phyloP scores from a whole-genome alignment of 2,329 filamentous ascomycete species.

The Pseudogymnoascus sp. region DNA sequence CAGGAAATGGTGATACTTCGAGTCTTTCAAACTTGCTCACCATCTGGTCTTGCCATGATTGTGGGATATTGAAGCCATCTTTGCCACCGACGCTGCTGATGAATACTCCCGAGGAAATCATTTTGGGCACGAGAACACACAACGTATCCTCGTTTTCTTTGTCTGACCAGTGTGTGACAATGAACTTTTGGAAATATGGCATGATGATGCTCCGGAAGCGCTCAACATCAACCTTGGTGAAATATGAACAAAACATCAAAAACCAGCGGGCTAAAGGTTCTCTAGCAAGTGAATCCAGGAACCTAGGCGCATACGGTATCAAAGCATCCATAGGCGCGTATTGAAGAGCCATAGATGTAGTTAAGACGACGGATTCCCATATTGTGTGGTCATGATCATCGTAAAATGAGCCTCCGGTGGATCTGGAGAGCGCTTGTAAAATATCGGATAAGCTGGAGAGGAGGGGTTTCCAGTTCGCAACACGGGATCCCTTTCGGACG shows the following conservation, averaged over 20 bases:
- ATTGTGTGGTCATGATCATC: conserved; percentile 35
- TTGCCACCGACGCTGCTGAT: conserved; percentile 43
- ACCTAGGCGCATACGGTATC: conserved; percentile 59
- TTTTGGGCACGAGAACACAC: conserved; percentile 59
- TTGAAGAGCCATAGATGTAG: conserved; percentile 61
- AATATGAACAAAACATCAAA: conserved; percentile 75
- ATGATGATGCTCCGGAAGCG: conserved; percentile 75
- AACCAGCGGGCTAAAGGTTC: conserved; percentile 66
- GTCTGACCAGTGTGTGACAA: conserved; percentile 66
- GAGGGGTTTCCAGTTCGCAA: conserved; percentile 64
- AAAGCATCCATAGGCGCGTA: conserved; percentile 72
- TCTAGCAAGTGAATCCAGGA: conserved; percentile 58
- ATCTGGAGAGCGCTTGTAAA: conserved; percentile 42
- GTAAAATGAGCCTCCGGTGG: conserved; percentile 21
- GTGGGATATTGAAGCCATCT: conserved; percentile 50
- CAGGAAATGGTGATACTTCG: conserved; percentile 57
- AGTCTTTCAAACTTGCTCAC: conserved; percentile 60
- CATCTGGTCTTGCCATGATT: conserved; percentile 67
- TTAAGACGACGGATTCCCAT: conserved; percentile 54
- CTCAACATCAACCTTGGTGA: conserved; percentile 64
- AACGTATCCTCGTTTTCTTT: conserved; percentile 58
- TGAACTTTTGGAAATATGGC: conserved; percentile 70
- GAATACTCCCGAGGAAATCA: conserved; percentile 51
- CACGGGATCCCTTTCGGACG: conserved; percentile 72
- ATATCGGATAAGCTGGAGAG: conserved; percentile 49